phyloP scores from a whole-genome alignment of 2,329 filamentous ascomycete species.

The Ascochyta clinopodiicola region DNA sequence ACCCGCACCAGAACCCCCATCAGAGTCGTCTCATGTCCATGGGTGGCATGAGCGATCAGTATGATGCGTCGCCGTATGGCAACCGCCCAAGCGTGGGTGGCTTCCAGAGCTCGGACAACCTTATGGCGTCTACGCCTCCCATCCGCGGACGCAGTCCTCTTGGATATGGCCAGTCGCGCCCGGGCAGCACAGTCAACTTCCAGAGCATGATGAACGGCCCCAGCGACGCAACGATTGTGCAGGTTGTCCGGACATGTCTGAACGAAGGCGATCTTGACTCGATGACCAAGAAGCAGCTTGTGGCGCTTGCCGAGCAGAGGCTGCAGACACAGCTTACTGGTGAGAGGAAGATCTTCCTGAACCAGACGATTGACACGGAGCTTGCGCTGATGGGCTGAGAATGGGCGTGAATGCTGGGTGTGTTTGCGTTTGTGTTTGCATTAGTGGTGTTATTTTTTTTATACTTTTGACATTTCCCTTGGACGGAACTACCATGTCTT shows the following conservation, averaged over 20 bases:
- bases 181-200: slow-evolving; percentile 66
- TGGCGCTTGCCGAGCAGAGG: slow-evolving; percentile 87
- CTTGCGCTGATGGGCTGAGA: slow-evolving; percentile 84
- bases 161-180: slow-evolving; percentile 56
- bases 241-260: slow-evolving; percentile 83
- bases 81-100: slow-evolving; percentile 51
- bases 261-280: slow-evolving; percentile 90
- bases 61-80: slow-evolving; percentile 47
- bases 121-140: slow-evolving; percentile 47
- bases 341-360: slow-evolving; percentile 87
- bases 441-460: slow-evolving; percentile 25
- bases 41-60: slow-evolving; percentile 59
- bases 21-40: slow-evolving; percentile 65
- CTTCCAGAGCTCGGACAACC: slow-evolving; percentile 50
- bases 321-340: slow-evolving; percentile 87
- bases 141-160: slow-evolving; percentile 58
- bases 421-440: slow-evolving; percentile 22
- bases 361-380: slow-evolving; percentile 90
- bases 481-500: slow-evolving; percentile 1
- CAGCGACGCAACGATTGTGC: slow-evolving; percentile 79
- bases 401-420: slow-evolving; percentile 8
- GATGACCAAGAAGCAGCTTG: slow-evolving; percentile 95
- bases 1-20: slow-evolving; percentile 64
- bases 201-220: slow-evolving; percentile 67
- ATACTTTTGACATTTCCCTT: slow-evolving; percentile 9